Conservation (phyloP, 2,329 filamentous ascomycete genomes). For the Hymenoscyphus albidus region DNA sequence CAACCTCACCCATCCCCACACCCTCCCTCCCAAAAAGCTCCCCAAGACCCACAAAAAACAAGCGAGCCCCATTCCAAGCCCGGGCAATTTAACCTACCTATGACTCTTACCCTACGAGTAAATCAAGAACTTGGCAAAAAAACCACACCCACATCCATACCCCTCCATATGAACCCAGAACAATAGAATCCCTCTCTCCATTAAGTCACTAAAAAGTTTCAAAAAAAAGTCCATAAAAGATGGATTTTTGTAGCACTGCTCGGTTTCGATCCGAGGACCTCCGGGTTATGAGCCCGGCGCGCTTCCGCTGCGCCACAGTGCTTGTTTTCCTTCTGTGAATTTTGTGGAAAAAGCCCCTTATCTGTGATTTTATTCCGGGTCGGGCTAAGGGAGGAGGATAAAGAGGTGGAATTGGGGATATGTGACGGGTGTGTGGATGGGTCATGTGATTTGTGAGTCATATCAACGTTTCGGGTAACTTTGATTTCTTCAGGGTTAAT, state of each 20-base stretch:
- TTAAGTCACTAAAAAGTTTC: background rate
- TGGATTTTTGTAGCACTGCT: conserved; percentile 29
- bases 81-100: background rate
- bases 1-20: too few relatives aligned
- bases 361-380: background rate
- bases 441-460: too few relatives aligned
- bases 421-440: too few relatives aligned
- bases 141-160: too few relatives aligned
- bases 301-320: conserved; percentile 39
- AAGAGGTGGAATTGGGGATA: too few relatives aligned
- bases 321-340: conserved; percentile 16
- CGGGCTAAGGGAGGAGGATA: too few relatives aligned
- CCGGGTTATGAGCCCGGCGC: conserved; percentile 39
- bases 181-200: too few relatives aligned
- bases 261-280: conserved; percentile 38
- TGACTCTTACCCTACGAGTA: background rate
- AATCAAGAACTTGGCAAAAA: background rate
- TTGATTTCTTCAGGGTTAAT: too few relatives aligned
- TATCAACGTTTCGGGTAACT: too few relatives aligned
- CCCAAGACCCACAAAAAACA: background rate
- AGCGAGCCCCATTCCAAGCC: background rate
- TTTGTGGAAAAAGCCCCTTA: too few relatives aligned
- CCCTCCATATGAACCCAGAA: too few relatives aligned
- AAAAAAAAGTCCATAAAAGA: conserved; percentile 13
- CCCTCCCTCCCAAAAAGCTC: background rate